phyloP scores from a whole-genome alignment of 2,329 filamentous ascomycete species.

The Paraconiothyrium sp. region DNA sequence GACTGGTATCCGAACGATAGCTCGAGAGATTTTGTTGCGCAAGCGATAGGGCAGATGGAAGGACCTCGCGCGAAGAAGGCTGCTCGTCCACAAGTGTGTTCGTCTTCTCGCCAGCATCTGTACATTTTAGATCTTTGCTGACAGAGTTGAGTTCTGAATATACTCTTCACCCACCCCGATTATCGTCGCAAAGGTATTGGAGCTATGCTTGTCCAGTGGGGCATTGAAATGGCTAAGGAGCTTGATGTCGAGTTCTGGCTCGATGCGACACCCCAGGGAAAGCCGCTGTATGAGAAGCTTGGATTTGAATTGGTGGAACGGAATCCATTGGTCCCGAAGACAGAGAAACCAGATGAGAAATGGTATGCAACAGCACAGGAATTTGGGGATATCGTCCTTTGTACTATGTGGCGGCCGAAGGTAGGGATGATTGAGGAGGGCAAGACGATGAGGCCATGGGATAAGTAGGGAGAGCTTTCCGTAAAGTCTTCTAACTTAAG shows the following conservation, averaged over 20 bases:
- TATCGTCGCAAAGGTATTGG: conserved; percentile 45
- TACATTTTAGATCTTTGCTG: neutral
- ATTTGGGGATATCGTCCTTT: conserved; percentile 10
- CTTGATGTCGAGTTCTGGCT: conserved; percentile 40
- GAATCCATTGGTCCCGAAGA: conserved; percentile 17
- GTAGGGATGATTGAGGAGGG: neutral
- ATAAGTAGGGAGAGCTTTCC: no score
- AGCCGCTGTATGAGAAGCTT: conserved; percentile 32
- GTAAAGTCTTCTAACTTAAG: no score
- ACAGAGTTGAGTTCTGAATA: conserved; percentile 39
- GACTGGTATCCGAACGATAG: conserved; percentile 20
- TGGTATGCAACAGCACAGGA: conserved; percentile 13
- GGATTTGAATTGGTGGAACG: conserved; percentile 33
- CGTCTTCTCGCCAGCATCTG: neutral
- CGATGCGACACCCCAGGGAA: conserved; percentile 34
- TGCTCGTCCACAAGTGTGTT: conserved; percentile 9
- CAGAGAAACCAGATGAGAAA: conserved; percentile 18
- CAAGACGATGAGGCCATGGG: neutral
- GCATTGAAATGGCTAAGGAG: conserved; percentile 40
- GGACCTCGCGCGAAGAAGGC: neutral
- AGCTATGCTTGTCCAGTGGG: conserved; percentile 45
- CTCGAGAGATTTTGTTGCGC: conserved; percentile 11
- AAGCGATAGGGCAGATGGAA: conserved; percentile 16
- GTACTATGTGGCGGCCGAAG: conserved; percentile 6
- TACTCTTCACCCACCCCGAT: conserved; percentile 44